Evolutionary conservation across 169 alveolate genomes (phyloP), one percentile per base, ranked within the genome.

Genomic region (Miamiensis avidus): DNA sequence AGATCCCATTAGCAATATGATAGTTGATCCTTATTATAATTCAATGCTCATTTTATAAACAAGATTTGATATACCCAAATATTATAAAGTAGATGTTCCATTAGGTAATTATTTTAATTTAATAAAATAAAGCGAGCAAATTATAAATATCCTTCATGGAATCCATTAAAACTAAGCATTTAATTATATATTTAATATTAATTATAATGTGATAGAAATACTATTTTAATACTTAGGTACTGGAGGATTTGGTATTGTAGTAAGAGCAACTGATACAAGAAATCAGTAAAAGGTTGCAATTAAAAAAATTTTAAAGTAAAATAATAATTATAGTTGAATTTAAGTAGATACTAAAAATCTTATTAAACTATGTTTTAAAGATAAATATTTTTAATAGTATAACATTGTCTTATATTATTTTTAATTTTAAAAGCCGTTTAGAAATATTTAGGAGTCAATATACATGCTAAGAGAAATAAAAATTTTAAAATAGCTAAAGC

Each of bases 391-490:
- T 49, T 49, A 49, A 49, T 49, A 11, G 20, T 11, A 20, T 11
- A 11, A 49, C 4, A 49, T 11, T 11, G 20, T 11, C 20, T 49
- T 11, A 49, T n/a, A 30, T 76, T 20, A 30, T 30, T 1, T 1
- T 30, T 31, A 75, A 0, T 76, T 30, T 31, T 20, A 31, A 77
- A 1, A 77, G 82, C 82, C 82, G 20, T 77, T 77, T 34, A 33
- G 28, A 27, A 33, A 77, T 77, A 33, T 31, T 0, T 77, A 32
- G 27, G 82, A 77, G 31, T 34, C 89, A n/a, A 79, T 86, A 75
- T 76, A 88, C 34, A 86, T 86, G 0, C 81, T 89, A 65, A 85
- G 93, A 81, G 93, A 89, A 76, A 74, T 89, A 11, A 82, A 78
- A 73, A 89, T 89, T 32, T 76, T 79, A 31, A 82, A 86, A 31